Evolutionary conservation across 192 early-diverging fungal genomes (phyloP), one percentile per base, ranked within the genome.

Genomic region (Oehlia diaphana): DNA sequence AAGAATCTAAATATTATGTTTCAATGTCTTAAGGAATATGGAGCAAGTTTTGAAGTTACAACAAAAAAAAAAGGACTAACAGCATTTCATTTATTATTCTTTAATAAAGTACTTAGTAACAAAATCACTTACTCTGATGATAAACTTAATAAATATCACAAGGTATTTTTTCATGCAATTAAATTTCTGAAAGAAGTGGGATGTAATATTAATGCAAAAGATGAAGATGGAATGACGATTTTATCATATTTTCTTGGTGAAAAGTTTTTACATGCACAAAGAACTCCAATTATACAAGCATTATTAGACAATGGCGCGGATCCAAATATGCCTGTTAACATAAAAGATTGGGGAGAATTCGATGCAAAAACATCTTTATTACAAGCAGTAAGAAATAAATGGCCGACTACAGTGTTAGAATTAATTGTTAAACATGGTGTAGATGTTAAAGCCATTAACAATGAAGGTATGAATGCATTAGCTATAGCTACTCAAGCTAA

Each of bases 141-240:
- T 44, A 58, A 58, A 58, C n/a, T 50, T 10, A 4, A 72, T 26
- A 72, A 31, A 49, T 50, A 39, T 72, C 21, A 50, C 28, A 72
- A 53, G 9, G 23, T 50, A 50, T 14, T 21, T 10, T n/a, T 50
- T 14, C n/a, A 72, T 2, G 47, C 47, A 16, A 53, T 72, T 2
- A n/a, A 58, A 26, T 50, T 53, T 14, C 9, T 72, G 13, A 47
- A 50, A 53, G 47, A 50, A 39, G 28, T 31, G 4, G 12, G 26
- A 19, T 50, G 44, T 31, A 26, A 72, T 72, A 72, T 72, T 31
- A 72, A 72, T 58, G 71, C 42, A 31, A 50, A 50, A 26, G 71
- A 72, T 50, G 21, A 53, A 14, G 26, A 49, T 16, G 23, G 47
- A 14, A 23, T 10, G 19, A 72, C 71, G 53, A 4, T 72, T 16